Evolutionary conservation across 2,329 filamentous ascomycete species (phyloP).

Genomic region (Ceratocystis albifundus): DNA sequence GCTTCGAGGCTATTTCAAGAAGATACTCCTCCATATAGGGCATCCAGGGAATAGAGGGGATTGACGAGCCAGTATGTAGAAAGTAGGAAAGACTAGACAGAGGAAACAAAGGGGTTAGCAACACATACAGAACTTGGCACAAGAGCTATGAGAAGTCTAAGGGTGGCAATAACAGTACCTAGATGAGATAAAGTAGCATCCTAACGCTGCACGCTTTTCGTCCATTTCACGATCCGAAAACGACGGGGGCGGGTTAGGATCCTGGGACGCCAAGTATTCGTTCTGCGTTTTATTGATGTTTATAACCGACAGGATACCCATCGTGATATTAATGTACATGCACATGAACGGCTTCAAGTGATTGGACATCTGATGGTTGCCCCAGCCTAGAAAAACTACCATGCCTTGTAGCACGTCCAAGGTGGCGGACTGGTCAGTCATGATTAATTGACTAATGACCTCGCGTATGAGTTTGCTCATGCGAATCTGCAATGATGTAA

Average conservation of each 20-base stretch:
- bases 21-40: slow-evolving; percentile 45
- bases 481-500: slow-evolving; percentile 25
- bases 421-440: slow-evolving; percentile 26
- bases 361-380: slow-evolving; percentile 23
- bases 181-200: slow-evolving; percentile 27
- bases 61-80: slow-evolving; percentile 26
- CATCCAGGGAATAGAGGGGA: slow-evolving; percentile 42
- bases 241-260: neutral
- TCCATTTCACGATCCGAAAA: slow-evolving; percentile 23
- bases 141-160: too few relatives aligned
- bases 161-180: slow-evolving; percentile 24
- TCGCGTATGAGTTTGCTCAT: slow-evolving; percentile 26
- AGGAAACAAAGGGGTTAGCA: neutral
- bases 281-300: slow-evolving; percentile 20
- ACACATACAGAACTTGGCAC: too few relatives aligned
- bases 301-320: slow-evolving; percentile 16
- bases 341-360: slow-evolving; percentile 11
- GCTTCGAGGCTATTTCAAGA: slow-evolving; percentile 30
- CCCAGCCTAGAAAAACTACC: slow-evolving; percentile 28
- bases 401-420: slow-evolving; percentile 28
- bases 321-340: slow-evolving; percentile 20
- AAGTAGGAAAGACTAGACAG: slow-evolving; percentile 3
- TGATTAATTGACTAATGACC: slow-evolving; percentile 26
- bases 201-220: slow-evolving; percentile 20
- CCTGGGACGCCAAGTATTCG: slow-evolving; percentile 11